Evolutionary conservation across 1,284 basidiomycete genomes (phyloP).

Genomic region (Ceratobasidium sp.): DNA sequence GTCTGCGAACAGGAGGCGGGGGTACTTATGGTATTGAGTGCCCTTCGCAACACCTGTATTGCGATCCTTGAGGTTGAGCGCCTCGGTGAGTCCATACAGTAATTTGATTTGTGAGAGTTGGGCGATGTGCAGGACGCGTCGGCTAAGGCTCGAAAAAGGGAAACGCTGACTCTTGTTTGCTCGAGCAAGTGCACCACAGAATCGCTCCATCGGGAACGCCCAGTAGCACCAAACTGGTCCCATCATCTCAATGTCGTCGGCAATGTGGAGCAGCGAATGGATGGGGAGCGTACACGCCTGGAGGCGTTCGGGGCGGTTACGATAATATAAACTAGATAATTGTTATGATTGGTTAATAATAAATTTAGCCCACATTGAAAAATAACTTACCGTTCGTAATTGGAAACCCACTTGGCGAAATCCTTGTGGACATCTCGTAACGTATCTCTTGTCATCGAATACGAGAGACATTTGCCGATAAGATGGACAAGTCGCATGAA

Average conservation of each 20-base stretch:
- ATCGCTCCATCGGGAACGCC: constrained; percentile 61
- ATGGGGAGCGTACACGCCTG: constrained; percentile 56
- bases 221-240: constrained; percentile 60
- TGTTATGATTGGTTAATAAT: background rate
- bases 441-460: background rate
- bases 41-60: background rate
- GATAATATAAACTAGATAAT: constrained; percentile 35
- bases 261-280: constrained; percentile 59
- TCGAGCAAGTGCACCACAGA: constrained; percentile 15
- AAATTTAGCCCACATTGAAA: background rate
- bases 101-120: constrained; percentile 43
- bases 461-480: constrained; percentile 37
- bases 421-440: background rate
- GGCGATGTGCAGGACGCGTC: constrained; percentile 22
- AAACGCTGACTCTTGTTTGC: constrained; percentile 38
- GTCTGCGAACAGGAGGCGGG: constrained; percentile 3
- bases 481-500: constrained; percentile 33
- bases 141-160: constrained; percentile 43
- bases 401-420: constrained; percentile 35
- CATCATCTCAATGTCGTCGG: constrained; percentile 54
- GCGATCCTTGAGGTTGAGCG: constrained; percentile 33
- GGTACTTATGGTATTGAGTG: background rate
- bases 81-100: constrained; percentile 14
- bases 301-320: constrained; percentile 11
- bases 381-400: constrained; percentile 45